Base-by-base conservation (phyloP, 495 filamentous ascomycete species). In the Hypoxylon intermedium region DNA sequence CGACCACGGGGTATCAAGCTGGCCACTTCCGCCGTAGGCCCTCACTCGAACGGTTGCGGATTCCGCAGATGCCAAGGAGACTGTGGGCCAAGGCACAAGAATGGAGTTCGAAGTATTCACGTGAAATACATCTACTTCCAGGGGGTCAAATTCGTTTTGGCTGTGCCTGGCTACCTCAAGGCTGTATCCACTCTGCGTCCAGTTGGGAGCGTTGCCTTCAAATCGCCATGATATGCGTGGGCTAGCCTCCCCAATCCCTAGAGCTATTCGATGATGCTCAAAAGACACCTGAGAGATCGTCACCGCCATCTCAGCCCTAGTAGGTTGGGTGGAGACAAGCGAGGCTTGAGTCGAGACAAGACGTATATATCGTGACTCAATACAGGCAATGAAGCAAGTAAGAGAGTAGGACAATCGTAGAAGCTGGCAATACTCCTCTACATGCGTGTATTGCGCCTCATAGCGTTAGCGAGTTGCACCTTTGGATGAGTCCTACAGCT, bases 81-180 rank as follows among this genome's bases (percentile, higher is more conserved):
- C 58, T 0, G 73, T 74, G 11, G 79, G 81, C 81, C 81, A 83
- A n/a, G 77, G 79, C 0, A 83, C 74, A 1, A 82, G 74, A 9
- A 79, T 64, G 0, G 81, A 83, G 1, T 73, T 59, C 1, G 63
- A 49, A 1, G 70, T 69, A 30, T 66, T 64, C 38, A 60, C 53
- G 9, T 69, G 51, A 23, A 65, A 73, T 33, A 69, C 24, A 21
- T 67, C 62, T 20, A 51, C 30, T 38, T 65, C 28, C 1, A 41
- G 15, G 9, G 19, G 16, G 19, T 59, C 58, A 3, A 44, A 33
- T 9, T 43, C 30, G 7, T 40, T 31, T 4, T 60, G 37, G 1
- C 31, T 48, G 9, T 61, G 23, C 11, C 55, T 54, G 1, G 61
- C 57, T 9, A 73, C 30, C 23, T 67, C 68, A 21, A 73, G 38